Evolutionary conservation across 176 grass and related monocot genomes (phyloP), one percentile per base, ranked within the genome.

Genomic region (Triticum dicoccoides): DNA sequence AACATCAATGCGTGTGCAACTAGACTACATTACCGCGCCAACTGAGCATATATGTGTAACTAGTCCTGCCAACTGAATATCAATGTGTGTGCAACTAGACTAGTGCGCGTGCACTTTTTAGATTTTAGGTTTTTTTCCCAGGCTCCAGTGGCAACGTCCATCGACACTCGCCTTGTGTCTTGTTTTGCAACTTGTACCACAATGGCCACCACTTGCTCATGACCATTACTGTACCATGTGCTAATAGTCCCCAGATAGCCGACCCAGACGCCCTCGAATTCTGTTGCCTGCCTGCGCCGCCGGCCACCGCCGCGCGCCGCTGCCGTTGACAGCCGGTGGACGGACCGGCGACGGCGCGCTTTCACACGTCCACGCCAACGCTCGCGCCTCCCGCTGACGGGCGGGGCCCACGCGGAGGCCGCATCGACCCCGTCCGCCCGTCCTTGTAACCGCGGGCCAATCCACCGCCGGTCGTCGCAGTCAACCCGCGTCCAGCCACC

Each of bases 311-410:
- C 81, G 87, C 41, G 39, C 39, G 39, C 39, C 65, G 8, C 56
- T 4, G 73, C 73, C 80, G 58, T 79, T 80, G 89, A 79, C 80
- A 65, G 52, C 32, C 54, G 52, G 47, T 42, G 79, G 27, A 79
- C 44, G 10, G 44, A 45, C 18, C 13, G 33, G 30, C 42, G 5
- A 47, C 67, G 35, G 4, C 27, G 20, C 69, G 39, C 42, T 24
- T 72, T 86, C 88, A 78, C 84, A 83, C 85, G 65, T 61, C 81
- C 81, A 84, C 81, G 89, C 67, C 35, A 87, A 39, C 89, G 11
- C 14, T 2, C 10, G 0, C 0, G 3, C 2, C 13, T 0, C 6
- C 24, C 11, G 1, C 47, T 63, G 81, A 76, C 69, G 2, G 0
- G 5, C 0, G 11, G 81, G 76, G 0, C 81, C 81, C 45, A 21